Evolutionary conservation across 768 basidiomycete genomes (phyloP).

Genomic region (Leccinum olivaceopallidum): DNA sequence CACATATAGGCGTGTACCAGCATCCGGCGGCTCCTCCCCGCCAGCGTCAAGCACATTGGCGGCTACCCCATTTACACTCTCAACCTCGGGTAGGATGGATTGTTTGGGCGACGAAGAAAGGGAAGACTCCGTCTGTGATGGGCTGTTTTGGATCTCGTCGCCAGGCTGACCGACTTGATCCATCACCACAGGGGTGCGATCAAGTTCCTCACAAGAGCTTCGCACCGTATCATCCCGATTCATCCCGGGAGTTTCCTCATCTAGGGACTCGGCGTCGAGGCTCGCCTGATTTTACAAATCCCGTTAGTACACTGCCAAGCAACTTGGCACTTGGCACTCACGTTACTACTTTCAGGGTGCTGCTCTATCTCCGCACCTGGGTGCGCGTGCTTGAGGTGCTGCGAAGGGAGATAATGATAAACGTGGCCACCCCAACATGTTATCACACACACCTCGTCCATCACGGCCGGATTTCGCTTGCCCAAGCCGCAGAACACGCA

Average conservation of each 20-base stretch:
- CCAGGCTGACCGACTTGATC: not conserved
- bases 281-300: constrained; percentile 5
- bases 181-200: not conserved
- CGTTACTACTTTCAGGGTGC: not conserved
- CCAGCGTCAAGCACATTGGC: not conserved
- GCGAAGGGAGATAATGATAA: constrained; percentile 8
- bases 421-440: not conserved
- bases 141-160: not conserved
- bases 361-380: constrained; percentile 6
- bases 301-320: constrained; percentile 5
- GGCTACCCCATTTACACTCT: not conserved
- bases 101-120: constrained; percentile 3
- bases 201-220: not conserved
- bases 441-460: constrained; percentile 23
- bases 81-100: not conserved
- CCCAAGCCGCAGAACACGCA: constrained; percentile 23
- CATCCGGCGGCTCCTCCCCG: not conserved
- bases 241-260: not conserved
- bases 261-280: not conserved
- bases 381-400: constrained; percentile 26
- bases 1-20: not conserved
- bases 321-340: constrained; percentile 9
- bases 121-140: constrained; percentile 1
- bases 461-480: constrained; percentile 11
- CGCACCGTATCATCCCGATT: not conserved